phyloP scores from a whole-genome alignment of 1,284 basidiomycete genomes.

The Ustilago trichophora region DNA sequence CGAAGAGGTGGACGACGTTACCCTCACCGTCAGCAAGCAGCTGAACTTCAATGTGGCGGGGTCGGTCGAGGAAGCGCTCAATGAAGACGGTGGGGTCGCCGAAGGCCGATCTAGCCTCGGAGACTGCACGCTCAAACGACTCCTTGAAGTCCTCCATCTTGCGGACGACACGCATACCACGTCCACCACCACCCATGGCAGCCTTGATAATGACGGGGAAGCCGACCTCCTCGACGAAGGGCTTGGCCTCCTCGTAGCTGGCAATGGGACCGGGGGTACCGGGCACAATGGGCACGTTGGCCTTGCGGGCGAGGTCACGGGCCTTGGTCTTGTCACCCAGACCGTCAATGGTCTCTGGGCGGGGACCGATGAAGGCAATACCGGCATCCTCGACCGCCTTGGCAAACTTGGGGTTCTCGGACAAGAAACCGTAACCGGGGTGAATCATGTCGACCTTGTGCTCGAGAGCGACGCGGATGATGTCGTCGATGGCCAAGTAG shows the following conservation, averaged over 20 bases:
- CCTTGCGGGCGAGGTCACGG: slow-evolving; percentile 70
- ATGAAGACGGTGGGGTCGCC: slow-evolving; percentile 73
- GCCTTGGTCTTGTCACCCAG: slow-evolving; percentile 77
- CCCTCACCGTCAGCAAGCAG: slow-evolving; percentile 75
- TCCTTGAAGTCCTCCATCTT: slow-evolving; percentile 68
- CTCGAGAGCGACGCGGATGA: slow-evolving; percentile 70
- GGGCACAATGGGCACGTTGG: slow-evolving; percentile 72
- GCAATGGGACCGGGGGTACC: slow-evolving; percentile 72
- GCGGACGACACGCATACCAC: slow-evolving; percentile 75
- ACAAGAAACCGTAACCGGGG: slow-evolving; percentile 76
- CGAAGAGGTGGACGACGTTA: slow-evolving; percentile 75
- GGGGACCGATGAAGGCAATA: slow-evolving; percentile 74
- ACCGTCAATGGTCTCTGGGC: slow-evolving; percentile 70
- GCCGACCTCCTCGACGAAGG: slow-evolving; percentile 71
- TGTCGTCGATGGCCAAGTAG: slow-evolving; percentile 25
- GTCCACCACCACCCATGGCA: slow-evolving; percentile 77
- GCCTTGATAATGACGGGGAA: slow-evolving; percentile 77
- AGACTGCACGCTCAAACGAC: slow-evolving; percentile 68
- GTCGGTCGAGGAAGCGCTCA: slow-evolving; percentile 72
- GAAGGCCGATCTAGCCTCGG: slow-evolving; percentile 68
- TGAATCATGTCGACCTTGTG: slow-evolving; percentile 68
- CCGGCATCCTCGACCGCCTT: slow-evolving; percentile 69
- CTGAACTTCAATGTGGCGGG: slow-evolving; percentile 72
- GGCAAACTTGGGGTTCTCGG: slow-evolving; percentile 68
- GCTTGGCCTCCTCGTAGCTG: slow-evolving; percentile 68